phyloP scores from a whole-genome alignment of 139 green algal species.

The Bryopsis sp. region DNA sequence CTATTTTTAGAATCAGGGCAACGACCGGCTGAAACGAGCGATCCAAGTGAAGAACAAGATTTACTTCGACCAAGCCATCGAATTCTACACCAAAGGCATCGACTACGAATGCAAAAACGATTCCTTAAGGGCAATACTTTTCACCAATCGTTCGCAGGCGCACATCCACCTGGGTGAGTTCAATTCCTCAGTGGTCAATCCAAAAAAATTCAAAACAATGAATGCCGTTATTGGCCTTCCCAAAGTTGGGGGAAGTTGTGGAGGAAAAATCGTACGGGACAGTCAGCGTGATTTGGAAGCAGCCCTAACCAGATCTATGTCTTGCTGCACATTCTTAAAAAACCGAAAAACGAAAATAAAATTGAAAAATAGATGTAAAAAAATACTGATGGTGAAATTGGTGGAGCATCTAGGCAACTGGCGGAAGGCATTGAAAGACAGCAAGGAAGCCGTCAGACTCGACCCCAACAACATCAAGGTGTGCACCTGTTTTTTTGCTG shows the following conservation, averaged over 20 bases:
- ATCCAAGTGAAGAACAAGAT: constrained; percentile 63
- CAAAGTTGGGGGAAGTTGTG: too few relatives aligned
- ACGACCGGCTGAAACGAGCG: constrained; percentile 55
- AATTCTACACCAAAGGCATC: constrained; percentile 62
- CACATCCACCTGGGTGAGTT: constrained; percentile 55
- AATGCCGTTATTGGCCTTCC: too few relatives aligned
- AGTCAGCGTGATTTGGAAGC: too few relatives aligned
- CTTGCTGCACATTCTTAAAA: too few relatives aligned
- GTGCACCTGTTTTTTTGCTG: background rate
- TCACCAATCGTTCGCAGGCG: constrained; percentile 69
- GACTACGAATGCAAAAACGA: constrained; percentile 25
- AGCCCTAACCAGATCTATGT: too few relatives aligned
- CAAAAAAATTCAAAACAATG: too few relatives aligned
- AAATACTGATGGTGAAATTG: background rate
- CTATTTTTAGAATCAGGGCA: constrained; percentile 51
- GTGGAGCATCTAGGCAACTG: constrained; percentile 47
- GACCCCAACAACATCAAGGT: constrained; percentile 58
- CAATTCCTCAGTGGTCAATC: background rate
- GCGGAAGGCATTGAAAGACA: constrained; percentile 56
- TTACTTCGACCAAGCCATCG: constrained; percentile 58
- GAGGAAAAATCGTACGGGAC: too few relatives aligned
- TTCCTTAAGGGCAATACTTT: constrained; percentile 38
- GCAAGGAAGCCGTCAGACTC: constrained; percentile 27
- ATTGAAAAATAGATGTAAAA: too few relatives aligned
- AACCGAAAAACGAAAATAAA: too few relatives aligned